phyloP scores from a whole-genome alignment of 1,284 basidiomycete genomes.

The Meira miltonrushii region DNA sequence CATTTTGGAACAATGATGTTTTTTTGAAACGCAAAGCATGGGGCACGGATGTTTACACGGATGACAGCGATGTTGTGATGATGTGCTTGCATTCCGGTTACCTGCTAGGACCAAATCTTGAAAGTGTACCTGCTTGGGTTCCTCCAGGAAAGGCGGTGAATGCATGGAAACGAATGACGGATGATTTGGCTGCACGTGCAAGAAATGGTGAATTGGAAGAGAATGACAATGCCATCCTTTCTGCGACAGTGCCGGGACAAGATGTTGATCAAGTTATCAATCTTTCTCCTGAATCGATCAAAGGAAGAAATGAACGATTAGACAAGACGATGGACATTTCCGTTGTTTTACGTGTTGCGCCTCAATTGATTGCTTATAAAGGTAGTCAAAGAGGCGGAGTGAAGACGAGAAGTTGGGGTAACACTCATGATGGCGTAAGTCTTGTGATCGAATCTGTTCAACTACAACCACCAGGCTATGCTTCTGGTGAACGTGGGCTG shows the following conservation, averaged over 20 bases:
- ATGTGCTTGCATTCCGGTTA: slow-evolving; percentile 59
- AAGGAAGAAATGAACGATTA: neutral
- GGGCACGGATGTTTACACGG: slow-evolving; percentile 62
- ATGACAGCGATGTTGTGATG: slow-evolving; percentile 59
- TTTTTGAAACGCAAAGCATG: slow-evolving; percentile 54
- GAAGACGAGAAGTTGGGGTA: slow-evolving; percentile 58
- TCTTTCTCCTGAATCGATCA: neutral
- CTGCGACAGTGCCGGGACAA: neutral
- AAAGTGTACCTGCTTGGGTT: slow-evolving; percentile 36
- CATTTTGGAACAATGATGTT: slow-evolving; percentile 40
- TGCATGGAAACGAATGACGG: slow-evolving; percentile 28
- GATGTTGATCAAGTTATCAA: neutral
- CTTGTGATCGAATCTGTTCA: slow-evolving; percentile 57
- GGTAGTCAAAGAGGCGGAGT: slow-evolving; percentile 57
- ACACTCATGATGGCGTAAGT: slow-evolving; percentile 59
- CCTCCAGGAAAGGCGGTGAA: slow-evolving; percentile 35
- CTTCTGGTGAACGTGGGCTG: slow-evolving; percentile 3
- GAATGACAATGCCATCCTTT: too few relatives aligned
- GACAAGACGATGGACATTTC: slow-evolving; percentile 49
- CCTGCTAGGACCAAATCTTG: slow-evolving; percentile 52
- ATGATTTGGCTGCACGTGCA: too few relatives aligned
- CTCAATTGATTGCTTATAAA: slow-evolving; percentile 57
- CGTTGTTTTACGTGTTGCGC: slow-evolving; percentile 57
- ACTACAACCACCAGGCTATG: slow-evolving; percentile 40
- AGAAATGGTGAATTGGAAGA: neutral